Base-by-base conservation (phyloP, 2,329 filamentous ascomycete genomes). In the Penicillium decumbens region DNA sequence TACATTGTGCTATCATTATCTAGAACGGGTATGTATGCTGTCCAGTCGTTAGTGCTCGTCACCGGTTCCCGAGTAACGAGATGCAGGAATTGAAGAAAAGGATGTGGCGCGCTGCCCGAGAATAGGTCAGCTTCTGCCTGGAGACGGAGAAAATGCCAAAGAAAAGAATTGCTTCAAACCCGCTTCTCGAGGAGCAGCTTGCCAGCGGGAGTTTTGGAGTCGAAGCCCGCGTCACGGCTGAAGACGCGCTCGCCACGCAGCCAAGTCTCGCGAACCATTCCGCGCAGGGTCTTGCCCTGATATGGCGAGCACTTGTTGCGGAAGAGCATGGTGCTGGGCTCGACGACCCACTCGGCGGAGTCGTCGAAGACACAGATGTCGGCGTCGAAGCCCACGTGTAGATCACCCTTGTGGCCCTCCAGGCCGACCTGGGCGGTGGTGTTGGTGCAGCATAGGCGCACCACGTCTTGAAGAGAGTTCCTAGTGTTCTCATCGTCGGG, bases 331-430 rank as follows among this genome's bases (percentile, higher is more conserved):
- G 89, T 89, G 53, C 80, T 83, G 15, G 80, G 77, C 50, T 81
- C 74, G 45, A 95, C 84, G 23, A 83, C 79, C 79, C 92, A 98
- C 59, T 80, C 79, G 20, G 82, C 83, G n/a, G 78, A 73, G 55
- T 95, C 89, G 66, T 97, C 92, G 66, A 97, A 96, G 13, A 97
- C 84, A 60, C 89, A 93, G 38, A 97, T 79, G 66, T 97, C 92
- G 0, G 86, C 92, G 70, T 97, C 92, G 71, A 89, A 86, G 0
- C 92, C 92, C 0, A 83, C 85, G 50, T 78, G 80, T 35, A 96
- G 72, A 45, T 85, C 84, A n/a, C 91, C 91, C 74, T 96, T 96
- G 57, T 78, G 79, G 58, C 88, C 81, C 50, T 87, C 78, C 3
- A 97, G 77, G 0, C 93, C 93, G 10, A 97, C 89, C 68, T 98